Conservation (phyloP, 768 basidiomycete genomes). For the Naganishia vishniacii region DNA sequence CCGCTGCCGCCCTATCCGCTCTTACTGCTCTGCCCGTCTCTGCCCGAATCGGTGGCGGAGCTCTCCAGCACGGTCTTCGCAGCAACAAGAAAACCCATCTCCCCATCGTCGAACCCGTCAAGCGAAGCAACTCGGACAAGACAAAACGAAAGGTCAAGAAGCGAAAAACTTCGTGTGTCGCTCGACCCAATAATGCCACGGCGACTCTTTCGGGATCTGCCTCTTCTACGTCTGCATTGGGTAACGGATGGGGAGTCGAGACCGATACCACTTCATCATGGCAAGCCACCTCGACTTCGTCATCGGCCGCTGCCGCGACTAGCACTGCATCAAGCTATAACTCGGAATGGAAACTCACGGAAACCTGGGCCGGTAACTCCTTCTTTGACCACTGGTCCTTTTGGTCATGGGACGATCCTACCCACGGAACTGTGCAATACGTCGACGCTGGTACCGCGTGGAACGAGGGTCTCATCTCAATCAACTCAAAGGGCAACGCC, state of each 20-base stretch:
- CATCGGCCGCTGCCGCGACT: slow-evolving; percentile 30
- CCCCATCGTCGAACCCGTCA: slow-evolving; percentile 17
- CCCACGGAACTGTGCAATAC: slow-evolving; percentile 63
- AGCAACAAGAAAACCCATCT: slow-evolving; percentile 6
- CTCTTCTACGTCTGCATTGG: neutral
- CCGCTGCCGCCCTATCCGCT: slow-evolving; percentile 28
- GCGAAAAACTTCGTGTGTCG: slow-evolving; percentile 37
- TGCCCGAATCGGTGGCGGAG: slow-evolving; percentile 9
- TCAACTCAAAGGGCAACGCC: slow-evolving; percentile 69
- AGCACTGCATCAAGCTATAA: slow-evolving; percentile 29
- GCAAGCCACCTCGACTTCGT: slow-evolving; percentile 22
- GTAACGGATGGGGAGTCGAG: slow-evolving; percentile 16
- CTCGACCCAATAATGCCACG: slow-evolving; percentile 24
- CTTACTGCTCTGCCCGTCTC: slow-evolving; percentile 12
- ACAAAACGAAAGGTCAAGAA: slow-evolving; percentile 41
- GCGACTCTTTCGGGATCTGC: slow-evolving; percentile 2
- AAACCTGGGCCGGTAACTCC: slow-evolving; percentile 39
- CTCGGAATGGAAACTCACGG: slow-evolving; percentile 34
- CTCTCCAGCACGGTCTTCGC: slow-evolving; percentile 12
- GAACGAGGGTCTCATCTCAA: slow-evolving; percentile 56
- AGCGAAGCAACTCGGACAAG: slow-evolving; percentile 14
- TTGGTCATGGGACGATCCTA: slow-evolving; percentile 61
- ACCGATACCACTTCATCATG: slow-evolving; percentile 25
- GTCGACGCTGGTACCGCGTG: slow-evolving; percentile 60
- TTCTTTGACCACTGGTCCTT: slow-evolving; percentile 85